A percentile compares a stretch with the other conserved stretches of the same genome.
Conservation (phyloP, 495 filamentous ascomycete species). For the Parachaetomium inaequale region DNA sequence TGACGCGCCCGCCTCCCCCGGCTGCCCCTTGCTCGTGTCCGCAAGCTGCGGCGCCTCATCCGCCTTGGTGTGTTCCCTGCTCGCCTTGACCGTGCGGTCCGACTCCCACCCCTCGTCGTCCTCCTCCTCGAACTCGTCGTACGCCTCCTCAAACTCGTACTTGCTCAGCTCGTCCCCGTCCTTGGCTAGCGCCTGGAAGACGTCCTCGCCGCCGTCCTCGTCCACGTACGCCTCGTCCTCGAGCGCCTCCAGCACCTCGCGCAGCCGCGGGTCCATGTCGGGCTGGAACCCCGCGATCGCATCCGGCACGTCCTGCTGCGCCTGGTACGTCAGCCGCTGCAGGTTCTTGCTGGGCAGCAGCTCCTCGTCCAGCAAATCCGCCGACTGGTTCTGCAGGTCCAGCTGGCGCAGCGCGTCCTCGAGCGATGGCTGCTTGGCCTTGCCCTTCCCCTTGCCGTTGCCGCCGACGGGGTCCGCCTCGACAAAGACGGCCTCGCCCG, state of each 20-base stretch:
- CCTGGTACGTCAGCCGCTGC: constrained; percentile 75
- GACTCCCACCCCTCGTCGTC: constrained; percentile 88
- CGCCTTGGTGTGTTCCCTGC: constrained; percentile 43
- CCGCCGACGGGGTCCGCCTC: constrained; percentile 63
- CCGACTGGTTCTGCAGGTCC: constrained; percentile 56
- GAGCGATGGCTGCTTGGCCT: constrained; percentile 61
- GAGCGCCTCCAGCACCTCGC: constrained; percentile 89
- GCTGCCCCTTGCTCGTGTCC: constrained; percentile 33
- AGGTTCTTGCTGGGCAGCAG: constrained; percentile 68
- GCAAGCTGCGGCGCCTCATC: constrained; percentile 51
- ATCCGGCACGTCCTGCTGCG: constrained; percentile 91
- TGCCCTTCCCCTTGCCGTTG: constrained; percentile 62
- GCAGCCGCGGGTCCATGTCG: constrained; percentile 92
- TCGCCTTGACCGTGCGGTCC: constrained; percentile 81
- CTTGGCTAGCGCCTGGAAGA: constrained; percentile 75
- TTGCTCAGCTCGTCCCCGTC: constrained; percentile 60
- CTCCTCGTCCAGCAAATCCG: constrained; percentile 62
- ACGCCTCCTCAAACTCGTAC: constrained; percentile 53
- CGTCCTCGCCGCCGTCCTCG: constrained; percentile 65
- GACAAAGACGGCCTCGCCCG: constrained; percentile 67
- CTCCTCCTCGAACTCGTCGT: constrained; percentile 51
- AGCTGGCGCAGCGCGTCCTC: constrained; percentile 75
- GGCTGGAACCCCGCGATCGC: constrained; percentile 89
- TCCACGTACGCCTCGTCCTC: constrained; percentile 97
- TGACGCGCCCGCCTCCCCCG: constrained; percentile 41